Evolutionary conservation across 805 yeast genomes (phyloP).

Genomic region (Nakazawaea wyomingensis): DNA sequence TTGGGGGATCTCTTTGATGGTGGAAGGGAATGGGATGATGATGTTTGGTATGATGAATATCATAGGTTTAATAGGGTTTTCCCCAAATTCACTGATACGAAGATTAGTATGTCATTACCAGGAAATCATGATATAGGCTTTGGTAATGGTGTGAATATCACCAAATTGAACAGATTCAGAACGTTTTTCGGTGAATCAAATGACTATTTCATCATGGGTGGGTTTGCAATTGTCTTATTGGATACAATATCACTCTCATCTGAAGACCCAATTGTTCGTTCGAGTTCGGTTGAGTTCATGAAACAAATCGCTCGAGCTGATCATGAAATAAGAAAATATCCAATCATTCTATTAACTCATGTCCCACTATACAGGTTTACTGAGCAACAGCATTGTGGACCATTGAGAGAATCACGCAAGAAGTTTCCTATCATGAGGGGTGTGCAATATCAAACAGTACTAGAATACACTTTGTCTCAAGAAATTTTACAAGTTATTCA

Average conservation of each 20-base stretch:
- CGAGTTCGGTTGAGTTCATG: slow-evolving; percentile 49
- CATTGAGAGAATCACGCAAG: slow-evolving; percentile 57
- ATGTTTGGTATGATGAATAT: slow-evolving; percentile 64
- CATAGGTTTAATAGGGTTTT: slow-evolving; percentile 64
- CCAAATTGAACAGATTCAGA: slow-evolving; percentile 57
- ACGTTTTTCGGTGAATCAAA: slow-evolving; percentile 71
- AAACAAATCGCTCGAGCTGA: slow-evolving; percentile 26
- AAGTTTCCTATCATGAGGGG: slow-evolving; percentile 73
- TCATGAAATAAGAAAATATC: slow-evolving; percentile 30
- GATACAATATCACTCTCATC: slow-evolving; percentile 80
- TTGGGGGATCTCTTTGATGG: slow-evolving; percentile 95
- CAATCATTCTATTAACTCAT: slow-evolving; percentile 73
- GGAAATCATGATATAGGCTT: slow-evolving; percentile 98
- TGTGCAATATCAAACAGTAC: slow-evolving; percentile 84
- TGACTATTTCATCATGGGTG: slow-evolving; percentile 47
- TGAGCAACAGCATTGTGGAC: slow-evolving; percentile 63
- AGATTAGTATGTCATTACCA: slow-evolving; percentile 43
- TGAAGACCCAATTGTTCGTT: slow-evolving; percentile 36
- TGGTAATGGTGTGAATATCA: slow-evolving; percentile 61
- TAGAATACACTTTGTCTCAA: slow-evolving; percentile 55
- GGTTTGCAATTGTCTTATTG: slow-evolving; percentile 69
- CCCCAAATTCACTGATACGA: slow-evolving; percentile 44
- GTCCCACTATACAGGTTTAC: slow-evolving; percentile 82
- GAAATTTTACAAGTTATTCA: slow-evolving; percentile 50
- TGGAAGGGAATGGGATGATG: slow-evolving; percentile 79